Evolutionary conservation across 148 eudicot species (phyloP), one percentile per base, ranked within the genome.

Genomic region (Fagopyrum tataricum): DNA sequence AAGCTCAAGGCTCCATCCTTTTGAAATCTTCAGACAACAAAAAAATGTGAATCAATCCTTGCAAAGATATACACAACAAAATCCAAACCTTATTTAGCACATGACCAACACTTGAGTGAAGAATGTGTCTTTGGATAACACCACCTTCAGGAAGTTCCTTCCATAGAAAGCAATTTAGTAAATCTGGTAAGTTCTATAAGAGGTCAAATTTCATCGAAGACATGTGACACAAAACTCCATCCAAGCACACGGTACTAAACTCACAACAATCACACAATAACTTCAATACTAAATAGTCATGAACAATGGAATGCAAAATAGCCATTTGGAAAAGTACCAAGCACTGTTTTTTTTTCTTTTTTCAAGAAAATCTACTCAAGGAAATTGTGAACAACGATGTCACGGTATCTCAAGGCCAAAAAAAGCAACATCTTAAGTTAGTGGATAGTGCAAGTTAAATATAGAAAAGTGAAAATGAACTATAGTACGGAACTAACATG

Each of bases 121-220:
- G 90, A 79, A 91, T 78, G 66, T 78, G 81, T 72, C 85, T 84
- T 70, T 83, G 92, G 48, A 78, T 77, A 81, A 70, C 80, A 74
- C 74, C 84, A 84, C 87, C 91, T 68, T 81, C 83, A 39, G 97
- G 93, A 82, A 94, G 82, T 79, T 87, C 86, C 76, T 85, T 88
- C 68, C 93, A 97, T 94, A 85, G 59, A 77, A 76, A 72, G 74
- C 43, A 72, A 39, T 67, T 70, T 44, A 26, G 73, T 42, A 72
- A 39, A 71, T 70, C 52, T 20, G 48, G 31, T 59, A 72, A 47
- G 37, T 7, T 15, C 1, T 18, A 47, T 14, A 37, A 23, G 17
- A 2, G n/a, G 69, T n/a, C n/a, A n/a, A n/a, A n/a, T n/a, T n/a
- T n/a, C n/a, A n/a, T n/a, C n/a, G n/a, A n/a, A n/a, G n/a, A n/a